These are phyloP conservation scores for Parsonsia alboflavescens DNA, from an alignment of 257 asterid species.

Conservation along the genomic window DNA sequence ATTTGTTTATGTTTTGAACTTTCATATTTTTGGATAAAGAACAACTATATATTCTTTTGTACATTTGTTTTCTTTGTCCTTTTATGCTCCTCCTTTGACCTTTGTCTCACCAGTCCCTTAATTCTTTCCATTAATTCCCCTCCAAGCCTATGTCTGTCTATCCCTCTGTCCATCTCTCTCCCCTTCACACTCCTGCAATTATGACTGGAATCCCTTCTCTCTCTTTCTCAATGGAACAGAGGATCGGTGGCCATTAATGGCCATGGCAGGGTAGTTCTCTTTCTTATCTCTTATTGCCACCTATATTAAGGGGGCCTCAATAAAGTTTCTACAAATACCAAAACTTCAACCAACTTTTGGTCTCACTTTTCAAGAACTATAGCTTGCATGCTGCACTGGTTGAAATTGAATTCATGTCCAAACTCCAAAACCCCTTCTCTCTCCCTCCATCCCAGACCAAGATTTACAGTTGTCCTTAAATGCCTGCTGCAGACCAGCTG, in stretches of 20 bases:
- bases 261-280: slow-evolving; percentile 20
- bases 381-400: slow-evolving; percentile 28
- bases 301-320: slow-evolving; percentile 14
- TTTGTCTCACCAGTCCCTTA: slow-evolving; percentile 22
- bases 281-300: slow-evolving; percentile 17
- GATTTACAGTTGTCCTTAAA: slow-evolving; percentile 19
- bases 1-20: background rate
- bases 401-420: background rate
- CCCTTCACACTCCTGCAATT: slow-evolving; percentile 1
- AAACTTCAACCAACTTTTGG: background rate
- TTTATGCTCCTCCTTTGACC: slow-evolving; percentile 24
- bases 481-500: slow-evolving; percentile 15
- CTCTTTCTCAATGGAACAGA: slow-evolving; percentile 43
- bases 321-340: slow-evolving; percentile 20
- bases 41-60: background rate
- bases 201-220: slow-evolving; percentile 9
- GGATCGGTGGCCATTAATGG: slow-evolving; percentile 51
- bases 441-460: slow-evolving; percentile 17
- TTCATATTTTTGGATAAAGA: slow-evolving; percentile 1
- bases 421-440: background rate
- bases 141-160: background rate
- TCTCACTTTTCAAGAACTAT: slow-evolving; percentile 13
- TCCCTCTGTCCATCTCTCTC: slow-evolving; percentile 12
- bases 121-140: slow-evolving; percentile 18
- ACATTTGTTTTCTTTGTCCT: slow-evolving; percentile 1